These are phyloP conservation scores for Suillus hirtellus DNA, from an alignment of 768 basidiomycete species.

Conservation along the genomic window DNA sequence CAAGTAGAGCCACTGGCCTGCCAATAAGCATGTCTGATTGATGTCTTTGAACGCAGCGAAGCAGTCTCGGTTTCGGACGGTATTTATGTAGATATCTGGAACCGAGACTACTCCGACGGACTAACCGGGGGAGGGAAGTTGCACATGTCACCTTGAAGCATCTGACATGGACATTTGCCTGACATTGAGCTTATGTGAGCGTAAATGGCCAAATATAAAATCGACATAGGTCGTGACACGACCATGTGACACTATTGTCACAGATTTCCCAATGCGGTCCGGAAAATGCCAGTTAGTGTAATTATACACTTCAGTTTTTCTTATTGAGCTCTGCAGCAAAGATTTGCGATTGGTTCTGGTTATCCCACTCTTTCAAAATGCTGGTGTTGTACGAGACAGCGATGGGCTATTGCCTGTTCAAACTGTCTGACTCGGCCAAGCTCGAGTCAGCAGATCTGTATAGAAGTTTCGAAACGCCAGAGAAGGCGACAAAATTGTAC, in stretches of 20 bases:
- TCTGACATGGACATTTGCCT: not conserved
- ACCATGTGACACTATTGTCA: not conserved
- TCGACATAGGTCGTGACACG: not conserved
- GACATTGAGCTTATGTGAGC: too few species aligned
- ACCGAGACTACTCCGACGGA: constrained; percentile 3
- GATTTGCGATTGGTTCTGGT: constrained; percentile 11
- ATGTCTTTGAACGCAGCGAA: not conserved
- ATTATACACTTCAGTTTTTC: constrained; percentile 11
- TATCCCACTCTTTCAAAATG: constrained; percentile 51
- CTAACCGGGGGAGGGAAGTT: not conserved
- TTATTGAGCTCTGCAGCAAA: constrained; percentile 5
- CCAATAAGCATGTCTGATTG: not conserved
- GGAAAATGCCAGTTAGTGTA: not conserved
- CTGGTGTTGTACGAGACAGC: constrained; percentile 96
- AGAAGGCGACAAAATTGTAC: constrained; percentile 89
- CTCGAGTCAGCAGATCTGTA: constrained; percentile 82
- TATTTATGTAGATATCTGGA: constrained; percentile 1
- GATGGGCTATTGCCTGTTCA: constrained; percentile 97
- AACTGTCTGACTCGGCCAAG: constrained; percentile 87
- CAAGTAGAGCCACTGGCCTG: not conserved
- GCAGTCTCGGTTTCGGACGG: not conserved
- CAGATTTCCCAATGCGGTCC: not conserved
- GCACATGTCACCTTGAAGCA: not conserved
- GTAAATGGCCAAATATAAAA: too few species aligned
- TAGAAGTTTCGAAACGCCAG: constrained; percentile 92